Evolutionary conservation across 75 land plant species (phyloP), one percentile per base, ranked within the genome.

Genomic region (Adiantum capillusveneris): DNA sequence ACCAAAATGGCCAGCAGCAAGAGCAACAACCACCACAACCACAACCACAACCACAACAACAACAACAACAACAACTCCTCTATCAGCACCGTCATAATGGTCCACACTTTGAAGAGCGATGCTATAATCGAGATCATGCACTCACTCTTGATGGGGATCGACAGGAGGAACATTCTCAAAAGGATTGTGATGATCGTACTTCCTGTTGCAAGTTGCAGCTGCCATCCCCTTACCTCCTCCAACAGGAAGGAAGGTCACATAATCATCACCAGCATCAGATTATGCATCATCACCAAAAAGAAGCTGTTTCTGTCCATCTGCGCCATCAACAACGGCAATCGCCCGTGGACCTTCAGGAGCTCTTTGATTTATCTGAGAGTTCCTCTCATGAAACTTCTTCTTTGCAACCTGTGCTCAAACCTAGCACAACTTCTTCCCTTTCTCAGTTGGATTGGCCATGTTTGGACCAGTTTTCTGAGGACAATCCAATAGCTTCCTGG

Each of bases 301-400:
- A 12, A 16, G 6, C 51, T 48, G 6, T 5, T 20, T 11, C 5
- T 12, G 20, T 5, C 20, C 51, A 11, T 5, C 51, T 13, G 51
- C 51, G 6, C 20, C 9, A 48, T 6, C 51, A 48, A 19, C 51
- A 9, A 6, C 51, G 20, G 9, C 18, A 9, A 6, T 5, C 20
- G 51, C 51, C 51, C 51, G 6, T 48, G 9, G 51, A 48, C 20
- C 51, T 48, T 19, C 51, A 48, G 20, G 51, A 48, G 51, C 18
- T 48, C 20, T 20, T 48, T 13, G 51, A 48, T 6, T 48, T 48
- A 5, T 12, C 51, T 19, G 20, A 48, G 9, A 20, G 6, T 18
- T 18, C 18, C 20, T 18, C 51, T 5, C 51, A 48, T 12, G 18
- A 5, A 48, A 48, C 20, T 12, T 9, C 51, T 11, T 19, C 6